These are phyloP conservation scores for Epichloe sylvatica DNA, from an alignment of 2,329 filamentous ascomycete genomes.

Conservation along the genomic window DNA sequence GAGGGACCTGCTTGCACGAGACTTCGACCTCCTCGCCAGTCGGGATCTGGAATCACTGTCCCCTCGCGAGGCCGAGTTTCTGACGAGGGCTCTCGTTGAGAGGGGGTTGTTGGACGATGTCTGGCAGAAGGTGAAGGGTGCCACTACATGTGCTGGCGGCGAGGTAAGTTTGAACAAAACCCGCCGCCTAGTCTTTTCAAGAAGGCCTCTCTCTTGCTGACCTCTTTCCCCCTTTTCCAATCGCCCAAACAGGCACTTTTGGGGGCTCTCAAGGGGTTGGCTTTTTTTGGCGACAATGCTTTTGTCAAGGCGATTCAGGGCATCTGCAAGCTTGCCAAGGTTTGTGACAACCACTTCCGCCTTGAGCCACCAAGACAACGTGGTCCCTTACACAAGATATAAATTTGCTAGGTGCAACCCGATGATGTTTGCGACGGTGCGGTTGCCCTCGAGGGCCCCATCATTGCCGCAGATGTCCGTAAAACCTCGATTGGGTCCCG, in stretches of 20 bases:
- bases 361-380: background rate
- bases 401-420: slow-evolving; percentile 29
- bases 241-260: slow-evolving; percentile 10
- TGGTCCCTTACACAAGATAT: background rate
- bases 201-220: background rate
- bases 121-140: slow-evolving; percentile 13
- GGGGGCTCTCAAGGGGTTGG: slow-evolving; percentile 28
- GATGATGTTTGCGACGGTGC: slow-evolving; percentile 41
- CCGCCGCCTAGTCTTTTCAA: background rate
- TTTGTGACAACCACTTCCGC: slow-evolving; percentile 5
- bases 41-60: slow-evolving; percentile 1
- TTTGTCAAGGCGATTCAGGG: slow-evolving; percentile 22
- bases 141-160: slow-evolving; percentile 13
- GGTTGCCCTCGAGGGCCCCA: slow-evolving; percentile 37
- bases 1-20: slow-evolving; percentile 1
- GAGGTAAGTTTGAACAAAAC: slow-evolving; percentile 9
- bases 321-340: slow-evolving; percentile 21
- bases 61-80: background rate
- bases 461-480: slow-evolving; percentile 35
- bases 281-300: slow-evolving; percentile 26
- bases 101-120: slow-evolving; percentile 10
- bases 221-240: background rate
- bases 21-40: slow-evolving; percentile 1
- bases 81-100: slow-evolving; percentile 5
- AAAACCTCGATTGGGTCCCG: slow-evolving; percentile 33